Evolutionary conservation across 345 rosid genomes (phyloP).

Genomic region (Toxicodendron radicans): DNA sequence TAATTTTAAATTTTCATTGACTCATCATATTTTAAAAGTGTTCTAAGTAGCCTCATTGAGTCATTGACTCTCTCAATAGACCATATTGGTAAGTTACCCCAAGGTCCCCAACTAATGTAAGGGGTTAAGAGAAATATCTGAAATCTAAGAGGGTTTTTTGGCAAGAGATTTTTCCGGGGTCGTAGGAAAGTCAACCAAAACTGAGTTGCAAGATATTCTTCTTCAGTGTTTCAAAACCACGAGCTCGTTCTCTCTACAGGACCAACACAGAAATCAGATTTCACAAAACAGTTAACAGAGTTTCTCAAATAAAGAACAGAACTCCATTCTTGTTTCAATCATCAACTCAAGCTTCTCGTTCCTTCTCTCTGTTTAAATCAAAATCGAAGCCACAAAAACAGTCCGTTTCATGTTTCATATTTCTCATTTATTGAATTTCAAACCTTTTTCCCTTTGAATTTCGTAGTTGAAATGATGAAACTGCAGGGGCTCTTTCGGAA

Average conservation of each 20-base stretch:
- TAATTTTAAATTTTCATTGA: no score
- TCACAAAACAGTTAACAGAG: background rate
- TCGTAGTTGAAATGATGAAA: background rate
- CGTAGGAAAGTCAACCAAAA: no score
- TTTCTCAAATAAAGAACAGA: slow-evolving; percentile 22
- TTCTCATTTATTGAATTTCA: background rate
- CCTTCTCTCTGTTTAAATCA: slow-evolving; percentile 13
- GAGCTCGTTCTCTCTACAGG: background rate
- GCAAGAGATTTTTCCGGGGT: no score
- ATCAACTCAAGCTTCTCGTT: slow-evolving; percentile 9
- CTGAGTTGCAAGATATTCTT: no score
- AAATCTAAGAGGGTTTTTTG: no score
- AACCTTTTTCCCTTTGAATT: background rate
- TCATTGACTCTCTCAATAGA: no score
- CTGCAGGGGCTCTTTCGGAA: slow-evolving; percentile 43
- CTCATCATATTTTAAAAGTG: no score
- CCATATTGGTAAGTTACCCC: no score
- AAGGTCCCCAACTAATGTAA: no score
- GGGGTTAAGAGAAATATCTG: no score
- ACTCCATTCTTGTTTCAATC: slow-evolving; percentile 9
- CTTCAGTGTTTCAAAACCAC: no score
- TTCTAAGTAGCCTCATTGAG: no score
- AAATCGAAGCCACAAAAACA: slow-evolving; percentile 3
- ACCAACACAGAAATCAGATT: slow-evolving; percentile 16
- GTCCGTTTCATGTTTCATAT: slow-evolving; percentile 4